Evolutionary conservation across 768 basidiomycete species (phyloP), one percentile per base, ranked within the genome.

Genomic region (Strobilomyces dryophilus): DNA sequence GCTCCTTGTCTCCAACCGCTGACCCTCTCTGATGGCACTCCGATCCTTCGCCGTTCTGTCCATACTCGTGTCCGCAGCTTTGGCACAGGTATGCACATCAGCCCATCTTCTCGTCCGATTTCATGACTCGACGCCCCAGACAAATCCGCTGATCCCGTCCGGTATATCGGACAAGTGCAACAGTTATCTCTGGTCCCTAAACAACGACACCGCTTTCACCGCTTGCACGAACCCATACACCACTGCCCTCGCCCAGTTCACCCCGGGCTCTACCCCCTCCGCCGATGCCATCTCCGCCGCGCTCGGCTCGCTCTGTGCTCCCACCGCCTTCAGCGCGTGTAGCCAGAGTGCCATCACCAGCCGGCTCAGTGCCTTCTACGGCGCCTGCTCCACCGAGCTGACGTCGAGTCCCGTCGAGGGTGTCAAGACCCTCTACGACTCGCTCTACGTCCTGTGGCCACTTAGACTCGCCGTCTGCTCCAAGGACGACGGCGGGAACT

Each of bases 351-450:
- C 76, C 53, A 68, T 98, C 64, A 80, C 85, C 50, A 54, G 73
- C 39, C 76, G 81, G 60, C 81, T 98, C 49, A 72, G 80, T 48
- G 52, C 74, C 8, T 97, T 98, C 73, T 84, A 85, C 68, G 62
- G 78, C 9, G 76, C 79, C 11, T 99, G 95, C 77, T 52, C 73
- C 1, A 52, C 64, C 18, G 95, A 98, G 73, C 73, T 99, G 60
- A 82, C 81, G 4, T 71, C 78, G 10, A 63, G 51, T 45, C 64
- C 72, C 44, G 79, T 78, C 57, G 1, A 42, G 1, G 66, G 75
- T 24, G 87, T 97, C 43, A 66, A 81, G 66, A 61, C 70, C 26
- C 70, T 80, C 2, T 99, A 98, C 73, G 95, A 98, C 66, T 73
- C 83, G 29, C 73, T 98, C 27, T 99, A 92, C 74, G 58, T 77